Evolutionary conservation across 148 eudicot species (phyloP), one percentile per base, ranked within the genome.

Genomic region (Diospyros kaki): DNA sequence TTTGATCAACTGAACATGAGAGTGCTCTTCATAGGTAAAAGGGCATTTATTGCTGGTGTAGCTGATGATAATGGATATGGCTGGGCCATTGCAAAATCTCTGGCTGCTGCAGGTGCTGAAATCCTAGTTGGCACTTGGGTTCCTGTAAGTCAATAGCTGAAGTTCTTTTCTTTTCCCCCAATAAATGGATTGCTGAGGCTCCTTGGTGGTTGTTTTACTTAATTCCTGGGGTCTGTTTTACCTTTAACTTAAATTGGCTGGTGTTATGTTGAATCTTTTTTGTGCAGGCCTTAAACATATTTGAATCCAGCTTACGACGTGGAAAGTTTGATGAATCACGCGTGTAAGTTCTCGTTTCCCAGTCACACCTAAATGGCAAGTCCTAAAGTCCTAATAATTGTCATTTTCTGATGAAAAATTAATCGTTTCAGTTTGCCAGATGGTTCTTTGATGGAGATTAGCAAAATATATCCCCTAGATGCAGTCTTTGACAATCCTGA

Each of bases 91-190:
- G 98, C 98, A 44, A 93, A 90, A 70, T 91, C 98, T 69, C 83
- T 93, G 62, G 94, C 94, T 68, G 98, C 98, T 73, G 98, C 98
- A 73, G 98, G 98, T 86, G 98, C 98, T 74, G 98, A 93, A 87
- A 89, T 93, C 90, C 90, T 93, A 56, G 90, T 93, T 77, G 98
- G 98, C 58, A 94, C 95, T 64, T 94, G 98, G 98, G 98, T 94
- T 62, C 98, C 98, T 71, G 98, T 94, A 83, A 90, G 97, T 81
- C 38, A 42, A 55, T 48, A 65, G 45, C 69, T 41, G 12, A 74
- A 55, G 39, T 44, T 75, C 52, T 48, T 8, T 48, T 28, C 28
- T 28, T 28, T 28, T 28, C 28, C 28, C 28, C 28, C 28, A 28
- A 28, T 28, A 28, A 28, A 28, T 28, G 28, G 28, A 28, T 28